A percentile compares a stretch with the other conserved stretches of the same genome.
Evolutionary conservation across 345 rosid genomes (phyloP).

Genomic region (Physaria fendleri): DNA sequence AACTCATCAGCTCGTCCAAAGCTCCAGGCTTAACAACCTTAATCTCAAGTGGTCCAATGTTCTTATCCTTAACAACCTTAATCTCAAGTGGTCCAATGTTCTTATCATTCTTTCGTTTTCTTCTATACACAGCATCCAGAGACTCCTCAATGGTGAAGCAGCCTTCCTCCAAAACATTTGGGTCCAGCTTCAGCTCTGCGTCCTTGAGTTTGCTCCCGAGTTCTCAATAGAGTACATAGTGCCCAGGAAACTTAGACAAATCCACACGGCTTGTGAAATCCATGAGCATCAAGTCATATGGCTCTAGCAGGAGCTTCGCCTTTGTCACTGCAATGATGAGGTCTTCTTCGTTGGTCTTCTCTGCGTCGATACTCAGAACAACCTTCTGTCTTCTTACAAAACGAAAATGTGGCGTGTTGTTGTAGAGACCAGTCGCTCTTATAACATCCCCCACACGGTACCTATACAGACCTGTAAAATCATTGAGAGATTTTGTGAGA

Average conservation of each 20-base stretch:
- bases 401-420: constrained; percentile 65
- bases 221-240: constrained; percentile 88
- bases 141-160: constrained; percentile 64
- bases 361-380: constrained; percentile 70
- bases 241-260: constrained; percentile 63
- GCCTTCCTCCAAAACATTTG: constrained; percentile 50
- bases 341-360: constrained; percentile 86
- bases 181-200: constrained; percentile 30
- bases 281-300: constrained; percentile 51
- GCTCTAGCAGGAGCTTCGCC: constrained; percentile 47
- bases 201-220: constrained; percentile 32
- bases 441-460: constrained; percentile 82
- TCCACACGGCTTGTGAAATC: constrained; percentile 85
- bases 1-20: constrained; percentile 75
- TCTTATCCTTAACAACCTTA: constrained; percentile 67
- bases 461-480: constrained; percentile 54
- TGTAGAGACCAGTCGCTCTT: constrained; percentile 63
- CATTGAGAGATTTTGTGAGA: neutral
- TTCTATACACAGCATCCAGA: constrained; percentile 72
- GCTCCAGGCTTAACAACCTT: constrained; percentile 61
- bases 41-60: constrained; percentile 71
- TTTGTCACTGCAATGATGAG: constrained; percentile 62
- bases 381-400: constrained; percentile 71
- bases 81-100: constrained; percentile 76
- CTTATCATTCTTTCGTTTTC: constrained; percentile 54